A percentile compares a stretch with the other conserved stretches of the same genome.
These are phyloP conservation scores for Galium porrigens DNA, from an alignment of 305 asterid species.

Conservation along the genomic window DNA sequence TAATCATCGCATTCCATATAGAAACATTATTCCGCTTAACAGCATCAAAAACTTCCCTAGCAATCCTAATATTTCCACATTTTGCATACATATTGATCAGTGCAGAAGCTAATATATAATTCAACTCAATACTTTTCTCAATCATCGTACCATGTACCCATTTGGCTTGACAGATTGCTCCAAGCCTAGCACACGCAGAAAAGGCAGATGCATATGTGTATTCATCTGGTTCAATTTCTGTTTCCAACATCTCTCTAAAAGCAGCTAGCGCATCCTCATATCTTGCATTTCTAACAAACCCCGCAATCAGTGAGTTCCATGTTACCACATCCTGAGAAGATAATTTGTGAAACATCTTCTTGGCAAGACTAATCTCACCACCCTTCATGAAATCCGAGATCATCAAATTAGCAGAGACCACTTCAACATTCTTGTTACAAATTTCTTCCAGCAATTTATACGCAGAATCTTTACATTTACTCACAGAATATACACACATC, in stretches of 20 bases:
- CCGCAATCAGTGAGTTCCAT: constrained; percentile 69
- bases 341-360: constrained; percentile 30
- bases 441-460: constrained; percentile 30
- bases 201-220: constrained; percentile 52
- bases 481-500: constrained; percentile 32
- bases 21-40: constrained; percentile 36
- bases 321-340: constrained; percentile 49
- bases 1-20: constrained; percentile 69
- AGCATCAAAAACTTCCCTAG: constrained; percentile 37
- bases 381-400: constrained; percentile 39
- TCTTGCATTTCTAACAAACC: constrained; percentile 35
- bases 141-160: constrained; percentile 51
- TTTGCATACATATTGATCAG: constrained; percentile 62
- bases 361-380: constrained; percentile 44
- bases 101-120: constrained; percentile 56
- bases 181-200: constrained; percentile 56
- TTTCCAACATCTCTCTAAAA: constrained; percentile 42
- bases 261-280: constrained; percentile 36
- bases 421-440: constrained; percentile 19
- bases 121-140: constrained; percentile 38
- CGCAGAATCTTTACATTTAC: constrained; percentile 31
- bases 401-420: constrained; percentile 35
- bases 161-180: constrained; percentile 50
- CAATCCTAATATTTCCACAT: constrained; percentile 57
- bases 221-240: constrained; percentile 46